Conservation (phyloP, 2,329 filamentous ascomycete species). For the Exophiala calicioides region DNA sequence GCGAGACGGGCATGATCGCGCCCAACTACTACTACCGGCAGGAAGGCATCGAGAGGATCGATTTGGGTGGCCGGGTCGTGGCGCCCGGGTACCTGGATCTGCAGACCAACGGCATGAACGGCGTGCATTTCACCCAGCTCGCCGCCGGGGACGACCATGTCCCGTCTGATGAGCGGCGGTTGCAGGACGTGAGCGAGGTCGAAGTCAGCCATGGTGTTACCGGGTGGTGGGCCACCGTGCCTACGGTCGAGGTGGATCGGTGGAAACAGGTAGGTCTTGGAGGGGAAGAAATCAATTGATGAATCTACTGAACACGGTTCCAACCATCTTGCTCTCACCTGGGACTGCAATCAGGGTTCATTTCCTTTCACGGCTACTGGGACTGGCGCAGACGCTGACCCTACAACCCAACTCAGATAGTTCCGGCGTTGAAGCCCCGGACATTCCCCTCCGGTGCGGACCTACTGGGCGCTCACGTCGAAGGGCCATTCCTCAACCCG, state of each 20-base stretch:
- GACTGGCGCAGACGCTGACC: too few relatives aligned
- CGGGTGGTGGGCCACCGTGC: conserved; percentile 29
- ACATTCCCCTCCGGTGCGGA: conserved; percentile 47
- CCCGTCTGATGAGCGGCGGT: conserved; percentile 8
- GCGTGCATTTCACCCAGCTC: conserved; percentile 29
- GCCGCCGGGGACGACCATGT: not conserved
- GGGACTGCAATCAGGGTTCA: too few relatives aligned
- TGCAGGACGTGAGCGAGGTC: conserved; percentile 19
- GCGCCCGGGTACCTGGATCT: conserved; percentile 59
- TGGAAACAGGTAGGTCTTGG: conserved; percentile 31
- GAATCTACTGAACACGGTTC: too few relatives aligned
- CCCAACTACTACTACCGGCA: conserved; percentile 29
- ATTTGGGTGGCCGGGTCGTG: conserved; percentile 52
- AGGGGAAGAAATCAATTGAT: not conserved
- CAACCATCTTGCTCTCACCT: too few relatives aligned
- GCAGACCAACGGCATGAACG: conserved; percentile 55
- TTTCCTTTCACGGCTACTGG: too few relatives aligned
- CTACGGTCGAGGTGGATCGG: conserved; percentile 21
- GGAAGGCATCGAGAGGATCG: conserved; percentile 35
- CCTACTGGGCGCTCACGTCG: conserved; percentile 57
- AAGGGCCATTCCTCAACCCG: conserved; percentile 58
- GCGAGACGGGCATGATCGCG: conserved; percentile 24
- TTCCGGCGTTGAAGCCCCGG: conserved; percentile 26
- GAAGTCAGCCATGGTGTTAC: conserved; percentile 24
- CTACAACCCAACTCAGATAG: conserved; percentile 13